Evolutionary conservation across 78 protist species (phyloP), one percentile per base, ranked within the genome.

Genomic region (Paratrimastix pyriformis): DNA sequence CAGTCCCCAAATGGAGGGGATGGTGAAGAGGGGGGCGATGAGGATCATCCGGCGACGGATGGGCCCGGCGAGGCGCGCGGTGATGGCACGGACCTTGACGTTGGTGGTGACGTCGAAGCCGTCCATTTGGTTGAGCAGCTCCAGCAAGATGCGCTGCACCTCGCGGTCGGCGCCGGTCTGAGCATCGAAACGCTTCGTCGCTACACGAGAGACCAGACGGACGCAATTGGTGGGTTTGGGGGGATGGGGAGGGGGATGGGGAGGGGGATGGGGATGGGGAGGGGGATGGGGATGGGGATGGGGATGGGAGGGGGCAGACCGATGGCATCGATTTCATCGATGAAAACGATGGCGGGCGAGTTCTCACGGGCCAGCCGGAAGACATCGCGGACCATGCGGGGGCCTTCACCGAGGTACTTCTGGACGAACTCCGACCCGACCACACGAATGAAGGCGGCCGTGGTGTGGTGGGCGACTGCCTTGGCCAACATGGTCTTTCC

Each of bases 391-490:
- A 96, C 99, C 97, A 98, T 96, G 24, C 99, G 87, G 11, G 99
- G 99, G 55, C 99, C 99, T 70, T 98, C 99, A 9, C 99, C 99
- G 21, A 98, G 87, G 84, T 97, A 98, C 83, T 98, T 98, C 79
- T 98, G 99, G n/a, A 98, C 99, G 77, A 98, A 98, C 77, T 98
- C 99, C 6, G 98, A 93, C 33, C 99, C 99, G 5, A 93, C 97
- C 52, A 92, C 91, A 33, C 92, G 80, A 60, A 82, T 81, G 66
- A 94, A 96, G 0, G 98, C 66, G 3, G 99, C 99, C 18, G 87
- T 85, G 40, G 98, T 94, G 86, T 96, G 99, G 85, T 96, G 94
- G 15, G 99, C 99, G 29, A 97, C 99, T 3, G 99, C 99, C 76
- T 92, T 86, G 13, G 96, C 98, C 18, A 94, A 74, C 97, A 94